phyloP scores from a whole-genome alignment of 2,329 filamentous ascomycete species.

The Pseudophaeomoniella oleicola region DNA sequence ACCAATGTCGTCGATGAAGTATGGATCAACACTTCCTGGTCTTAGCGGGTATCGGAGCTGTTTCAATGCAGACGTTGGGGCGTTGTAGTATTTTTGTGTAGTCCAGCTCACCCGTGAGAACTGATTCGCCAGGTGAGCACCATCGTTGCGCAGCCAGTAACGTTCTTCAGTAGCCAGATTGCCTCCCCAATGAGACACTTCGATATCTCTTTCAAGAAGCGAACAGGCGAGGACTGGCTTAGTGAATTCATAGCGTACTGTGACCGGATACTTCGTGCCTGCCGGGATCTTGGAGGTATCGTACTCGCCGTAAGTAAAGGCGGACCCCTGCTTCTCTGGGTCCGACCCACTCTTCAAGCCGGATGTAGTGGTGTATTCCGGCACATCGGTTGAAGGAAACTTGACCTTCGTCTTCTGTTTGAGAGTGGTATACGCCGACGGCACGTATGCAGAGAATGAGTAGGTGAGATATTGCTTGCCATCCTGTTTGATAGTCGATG shows the following conservation, averaged over 20 bases:
- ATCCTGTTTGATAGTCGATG: slow-evolving; percentile 66
- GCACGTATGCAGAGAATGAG: slow-evolving; percentile 71
- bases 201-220: slow-evolving; percentile 73
- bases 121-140: slow-evolving; percentile 57
- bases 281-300: slow-evolving; percentile 54
- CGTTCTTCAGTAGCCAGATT: slow-evolving; percentile 92
- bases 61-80: slow-evolving; percentile 63
- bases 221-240: slow-evolving; percentile 74
- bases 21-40: slow-evolving; percentile 68
- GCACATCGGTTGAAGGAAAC: slow-evolving; percentile 60
- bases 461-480: slow-evolving; percentile 79
- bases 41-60: slow-evolving; percentile 68
- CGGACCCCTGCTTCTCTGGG: slow-evolving; percentile 70
- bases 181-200: slow-evolving; percentile 96
- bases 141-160: slow-evolving; percentile 76
- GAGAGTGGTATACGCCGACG: slow-evolving; percentile 67
- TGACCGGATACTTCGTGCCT: slow-evolving; percentile 56
- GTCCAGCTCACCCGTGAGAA: slow-evolving; percentile 70
- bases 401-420: slow-evolving; percentile 99
- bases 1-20: slow-evolving; percentile 91
- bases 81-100: slow-evolving; percentile 58
- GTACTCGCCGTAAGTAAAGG: slow-evolving; percentile 84
- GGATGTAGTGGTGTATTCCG: slow-evolving; percentile 68
- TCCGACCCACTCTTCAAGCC: slow-evolving; percentile 44
- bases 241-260: slow-evolving; percentile 86